Conservation (phyloP, 2,329 filamentous ascomycete species). For the Trichoderma simmonsii region DNA sequence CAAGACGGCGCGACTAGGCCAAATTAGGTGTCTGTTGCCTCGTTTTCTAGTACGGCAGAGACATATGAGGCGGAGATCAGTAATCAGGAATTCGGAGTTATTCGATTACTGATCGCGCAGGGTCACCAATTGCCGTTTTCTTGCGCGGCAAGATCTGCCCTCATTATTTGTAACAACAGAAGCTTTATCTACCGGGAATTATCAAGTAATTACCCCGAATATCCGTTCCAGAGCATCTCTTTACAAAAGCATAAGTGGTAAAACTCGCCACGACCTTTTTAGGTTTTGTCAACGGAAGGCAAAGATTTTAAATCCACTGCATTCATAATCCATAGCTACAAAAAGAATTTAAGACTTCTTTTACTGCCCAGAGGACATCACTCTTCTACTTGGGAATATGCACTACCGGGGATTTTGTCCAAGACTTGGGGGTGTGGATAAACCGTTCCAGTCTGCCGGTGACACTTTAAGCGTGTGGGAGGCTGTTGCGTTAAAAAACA, state of each 20-base stretch:
- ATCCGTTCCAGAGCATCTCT: not conserved
- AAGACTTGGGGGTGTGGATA: too few relatives aligned
- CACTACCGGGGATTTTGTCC: too few relatives aligned
- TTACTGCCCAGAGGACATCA: too few relatives aligned
- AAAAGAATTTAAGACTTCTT: too few relatives aligned
- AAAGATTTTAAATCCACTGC: not conserved
- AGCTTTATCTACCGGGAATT: not conserved
- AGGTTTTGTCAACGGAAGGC: not conserved
- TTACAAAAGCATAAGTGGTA: not conserved
- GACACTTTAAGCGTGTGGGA: too few relatives aligned
- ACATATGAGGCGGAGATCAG: not conserved
- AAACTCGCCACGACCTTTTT: not conserved
- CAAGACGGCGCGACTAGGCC: not conserved
- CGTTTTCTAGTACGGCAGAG: not conserved
- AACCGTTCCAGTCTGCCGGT: too few relatives aligned
- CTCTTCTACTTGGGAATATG: too few relatives aligned
- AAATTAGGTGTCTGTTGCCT: not conserved
- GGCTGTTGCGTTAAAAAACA: too few relatives aligned
- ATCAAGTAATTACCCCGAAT: not conserved
- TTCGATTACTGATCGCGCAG: constrained; percentile 2
- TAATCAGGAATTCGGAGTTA: not conserved
- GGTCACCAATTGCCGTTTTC: not conserved
- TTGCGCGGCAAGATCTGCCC: not conserved
- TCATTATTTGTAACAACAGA: not conserved
- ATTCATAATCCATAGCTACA: too few relatives aligned